A percentile compares a stretch with the other conserved stretches of the same genome.
Conservation (phyloP, 441 rosid genomes). For the Raphanus hybrid region DNA sequence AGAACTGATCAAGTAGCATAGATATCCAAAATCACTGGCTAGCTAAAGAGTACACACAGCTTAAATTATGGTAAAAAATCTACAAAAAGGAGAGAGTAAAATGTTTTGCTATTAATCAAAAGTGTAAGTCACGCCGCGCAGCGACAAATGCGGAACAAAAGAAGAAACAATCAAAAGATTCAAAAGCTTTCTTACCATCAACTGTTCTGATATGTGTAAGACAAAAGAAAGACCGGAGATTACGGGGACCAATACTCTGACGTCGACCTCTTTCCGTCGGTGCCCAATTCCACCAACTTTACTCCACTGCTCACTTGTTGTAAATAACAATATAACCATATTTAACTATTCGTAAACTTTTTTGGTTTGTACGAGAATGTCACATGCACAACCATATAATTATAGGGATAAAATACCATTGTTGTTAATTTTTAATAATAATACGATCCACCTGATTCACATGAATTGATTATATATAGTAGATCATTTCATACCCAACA, state of each 20-base stretch:
- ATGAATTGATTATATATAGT: not conserved
- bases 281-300: constrained; percentile 37
- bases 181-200: constrained; percentile 31
- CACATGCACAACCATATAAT: not conserved
- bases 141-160: constrained; percentile 40
- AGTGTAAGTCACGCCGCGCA: constrained; percentile 24
- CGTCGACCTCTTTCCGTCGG: constrained; percentile 44
- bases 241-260: constrained; percentile 44
- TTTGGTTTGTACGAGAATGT: not conserved
- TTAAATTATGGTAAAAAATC: constrained; percentile 16
- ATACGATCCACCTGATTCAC: constrained; percentile 6
- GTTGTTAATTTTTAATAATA: not conserved
- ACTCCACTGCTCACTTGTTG: constrained; percentile 21
- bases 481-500: too few species aligned
- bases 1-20: constrained; percentile 9
- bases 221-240: constrained; percentile 34
- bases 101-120: constrained; percentile 4
- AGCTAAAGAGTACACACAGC: constrained; percentile 16
- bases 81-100: not conserved
- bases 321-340: not conserved
- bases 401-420: not conserved
- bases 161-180: constrained; percentile 30
- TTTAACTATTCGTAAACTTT: not conserved
- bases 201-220: constrained; percentile 37
- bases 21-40: constrained; percentile 32